phyloP scores from a whole-genome alignment of 495 filamentous ascomycete genomes.

The Hypoxylon perforatum region DNA sequence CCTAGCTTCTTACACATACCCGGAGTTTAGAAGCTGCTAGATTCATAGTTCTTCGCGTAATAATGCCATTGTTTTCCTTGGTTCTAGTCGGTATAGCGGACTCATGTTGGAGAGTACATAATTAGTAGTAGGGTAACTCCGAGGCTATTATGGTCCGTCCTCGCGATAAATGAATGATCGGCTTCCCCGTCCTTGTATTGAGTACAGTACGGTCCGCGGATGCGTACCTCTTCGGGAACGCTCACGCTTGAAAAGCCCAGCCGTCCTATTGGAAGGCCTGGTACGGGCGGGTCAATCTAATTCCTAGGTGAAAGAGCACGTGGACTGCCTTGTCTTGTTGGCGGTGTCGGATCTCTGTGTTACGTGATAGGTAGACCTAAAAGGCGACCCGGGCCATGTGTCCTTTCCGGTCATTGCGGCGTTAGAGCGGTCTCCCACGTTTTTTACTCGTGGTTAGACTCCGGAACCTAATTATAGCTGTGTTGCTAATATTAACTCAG shows the following conservation, averaged over 20 bases:
- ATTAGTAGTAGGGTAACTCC: too few species aligned
- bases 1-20: too few species aligned
- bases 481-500: not conserved
- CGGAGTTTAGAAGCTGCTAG: too few species aligned
- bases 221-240: too few species aligned
- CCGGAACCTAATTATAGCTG: not conserved
- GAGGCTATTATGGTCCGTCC: too few species aligned
- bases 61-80: too few species aligned
- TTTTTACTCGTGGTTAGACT: not conserved
- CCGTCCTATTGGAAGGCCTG: conserved; percentile 8
- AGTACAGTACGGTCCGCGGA: too few species aligned
- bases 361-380: conserved; percentile 31
- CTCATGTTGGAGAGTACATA: too few species aligned
- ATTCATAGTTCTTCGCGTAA: too few species aligned
- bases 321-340: conserved; percentile 20
- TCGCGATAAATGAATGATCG: too few species aligned
- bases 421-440: not conserved
- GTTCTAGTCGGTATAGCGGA: too few species aligned
- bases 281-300: conserved; percentile 10
- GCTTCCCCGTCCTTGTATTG: too few species aligned
- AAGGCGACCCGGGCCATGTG: conserved; percentile 10
- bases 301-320: conserved; percentile 25
- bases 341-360: conserved; percentile 24
- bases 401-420: not conserved
- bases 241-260: not conserved